Base-by-base conservation (phyloP, 768 basidiomycete species). In the Lentinula raphanica region DNA sequence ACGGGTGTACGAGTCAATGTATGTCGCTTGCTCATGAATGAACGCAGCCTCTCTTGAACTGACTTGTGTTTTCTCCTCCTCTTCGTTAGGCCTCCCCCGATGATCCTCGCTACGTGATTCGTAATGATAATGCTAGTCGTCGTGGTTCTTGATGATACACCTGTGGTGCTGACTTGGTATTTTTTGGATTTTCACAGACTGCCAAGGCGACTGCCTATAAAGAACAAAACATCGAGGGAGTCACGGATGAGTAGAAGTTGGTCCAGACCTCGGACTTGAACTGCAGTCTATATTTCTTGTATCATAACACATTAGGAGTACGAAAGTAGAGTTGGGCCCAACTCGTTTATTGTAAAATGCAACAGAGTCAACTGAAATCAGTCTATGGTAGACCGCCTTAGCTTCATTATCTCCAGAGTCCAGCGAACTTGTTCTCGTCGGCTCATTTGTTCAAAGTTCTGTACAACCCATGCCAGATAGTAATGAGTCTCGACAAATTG, bases 71-170 rank as follows among this genome's bases (percentile, higher is more conserved):
- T n/a, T n/a, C n/a, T n/a, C n/a, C n/a, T n/a, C n/a, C 31, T 27
- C 35, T 9, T 42, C 19, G 29, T 5, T 21, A 57, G 56, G 56
- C 56, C 23, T 49, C 56, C 23, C 9, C 44, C 17, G 56, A 57
- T 17, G 56, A 57, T 38, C 56, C 56, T 49, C 56, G 56, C 42
- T 57, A 48, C 28, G 56, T 57, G n/a, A 55, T 55, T n/a, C 54
- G 54, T 19, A 55, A 55, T 15, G 54, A 55, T 25, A 55, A 55
- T 31, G 40, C 23, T 13, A 19, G 32, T 31, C 25, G 5, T 19
- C 21, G 8, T 17, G 8, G 35, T 38, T 12, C 3, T 23, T 28
- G 40, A 7, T 15, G 13, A 2, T 13, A 4, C 6, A n/a, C 6
- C 12, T 36, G 23, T 19, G 27, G 31, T 32, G 21, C 27, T 45